Base-by-base conservation (phyloP, 2,329 filamentous ascomycete genomes). In the Macroventuria anomochaeta region DNA sequence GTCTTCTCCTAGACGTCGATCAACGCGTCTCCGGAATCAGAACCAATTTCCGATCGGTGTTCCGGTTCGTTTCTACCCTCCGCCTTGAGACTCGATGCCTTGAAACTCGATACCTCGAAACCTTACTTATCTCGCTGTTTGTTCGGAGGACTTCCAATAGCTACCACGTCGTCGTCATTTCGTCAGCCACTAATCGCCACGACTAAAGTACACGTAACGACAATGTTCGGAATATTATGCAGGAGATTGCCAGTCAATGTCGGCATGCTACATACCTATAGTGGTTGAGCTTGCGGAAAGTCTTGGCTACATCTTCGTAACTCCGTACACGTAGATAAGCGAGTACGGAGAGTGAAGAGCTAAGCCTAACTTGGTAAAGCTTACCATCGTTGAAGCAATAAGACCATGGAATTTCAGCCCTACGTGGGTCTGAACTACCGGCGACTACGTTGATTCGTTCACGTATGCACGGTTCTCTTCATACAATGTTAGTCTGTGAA, bases 321-420 rank as follows among this genome's bases (percentile, higher is more conserved):
- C 26, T n/a, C 38, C 36, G 33, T 48, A 40, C 28, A 1, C n/a
- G 18, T 26, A 26, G 3, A 26, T 28, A 48, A 41, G 36, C 46
- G 46, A 48, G 46, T 48, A 48, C 46, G 46, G 32, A 37, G 33
- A 41, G 5, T 40, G 21, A 26, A n/a, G 15, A 29, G 20, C 37
- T 34, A 38, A n/a, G n/a, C 44, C 29, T 11, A 11, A 26, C n/a
- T 11, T 11, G 21, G 44, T 5, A 17, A 40, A 17, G 10, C 12
- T 6, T 46, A 23, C 34, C 11, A 2, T n/a, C 5, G 11, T 26
- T 8, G 17, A 20, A 26, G 23, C 29, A 21, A n/a, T 17, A 21
- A 18, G 11, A 41, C 7, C 20, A 15, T 12, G 7, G 3, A 29
- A 15, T 39, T 37, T 36, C 31, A 50, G 23, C 29, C 15, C 17